A percentile compares a stretch with the other conserved stretches of the same genome.
Conservation (phyloP, 2,329 filamentous ascomycete species). For the Hypoxylon sp. region DNA sequence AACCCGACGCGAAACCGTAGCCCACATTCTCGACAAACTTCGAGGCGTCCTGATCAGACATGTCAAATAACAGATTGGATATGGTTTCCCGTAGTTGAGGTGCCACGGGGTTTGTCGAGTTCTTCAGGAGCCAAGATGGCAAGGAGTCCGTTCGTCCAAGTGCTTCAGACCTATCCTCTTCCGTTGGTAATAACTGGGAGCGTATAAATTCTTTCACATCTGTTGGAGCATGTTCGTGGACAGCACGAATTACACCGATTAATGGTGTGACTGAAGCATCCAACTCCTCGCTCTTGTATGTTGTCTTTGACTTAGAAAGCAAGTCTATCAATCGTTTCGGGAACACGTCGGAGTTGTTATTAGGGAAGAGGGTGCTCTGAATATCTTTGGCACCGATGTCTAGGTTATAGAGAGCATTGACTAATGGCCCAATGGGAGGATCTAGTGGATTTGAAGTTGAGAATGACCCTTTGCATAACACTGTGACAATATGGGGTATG, state of each 20-base stretch:
- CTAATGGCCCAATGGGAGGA: constrained; percentile 72
- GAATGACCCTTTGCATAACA: constrained; percentile 69
- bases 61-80: constrained; percentile 82
- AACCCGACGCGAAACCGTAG: constrained; percentile 92
- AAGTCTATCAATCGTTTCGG: constrained; percentile 73
- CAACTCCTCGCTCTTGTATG: constrained; percentile 73
- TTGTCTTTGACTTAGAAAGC: constrained; percentile 70
- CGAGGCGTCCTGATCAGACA: constrained; percentile 81
- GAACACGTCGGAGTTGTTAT: constrained; percentile 65
- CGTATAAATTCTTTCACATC: constrained; percentile 70
- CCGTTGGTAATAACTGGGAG: constrained; percentile 74
- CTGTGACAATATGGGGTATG: constrained; percentile 73
- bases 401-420: constrained; percentile 85
- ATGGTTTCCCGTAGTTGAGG: constrained; percentile 78
- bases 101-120: constrained; percentile 77
- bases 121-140: constrained; percentile 77
- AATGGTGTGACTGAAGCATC: constrained; percentile 77
- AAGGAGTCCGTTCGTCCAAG: constrained; percentile 80
- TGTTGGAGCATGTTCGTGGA: constrained; percentile 75
- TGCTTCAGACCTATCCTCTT: constrained; percentile 77
- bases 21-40: constrained; percentile 91
- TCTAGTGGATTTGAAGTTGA: constrained; percentile 73
- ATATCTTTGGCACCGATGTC: constrained; percentile 67
- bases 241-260: constrained; percentile 73
- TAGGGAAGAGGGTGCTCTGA: constrained; percentile 71